Evolutionary conservation across 2,329 filamentous ascomycete genomes (phyloP), one percentile per base, ranked within the genome.

Genomic region (Corynespora cassiicola): DNA sequence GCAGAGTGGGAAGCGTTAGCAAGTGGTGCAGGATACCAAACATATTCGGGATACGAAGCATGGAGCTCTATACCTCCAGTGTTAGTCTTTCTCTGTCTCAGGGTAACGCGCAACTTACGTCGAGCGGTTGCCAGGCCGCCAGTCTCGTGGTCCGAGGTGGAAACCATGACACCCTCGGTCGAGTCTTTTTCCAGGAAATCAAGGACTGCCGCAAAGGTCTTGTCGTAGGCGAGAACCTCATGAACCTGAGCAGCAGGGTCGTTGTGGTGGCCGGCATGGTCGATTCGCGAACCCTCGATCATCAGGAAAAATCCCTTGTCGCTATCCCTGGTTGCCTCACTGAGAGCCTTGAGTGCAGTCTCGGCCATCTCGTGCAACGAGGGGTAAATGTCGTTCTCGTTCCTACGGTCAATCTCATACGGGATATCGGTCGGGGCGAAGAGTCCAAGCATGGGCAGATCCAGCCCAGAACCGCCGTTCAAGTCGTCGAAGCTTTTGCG

Each of bases 221-320:
- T 84, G 75, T 99, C 94, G 58, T 95, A 99, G 34, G 90, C 92
- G n/a, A 97, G 76, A 1, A 99, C 92, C 69, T 99, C 94, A 54
- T 88, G 85, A 19, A 80, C 74, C 50, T 81, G 78, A 11, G 75
- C 76, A 12, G 74, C 75, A 4, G 78, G 75, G 48, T 80, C 78
- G 49, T 79, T 80, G 56, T 74, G 75, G 50, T 80, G 78, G 31
- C 90, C 94, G 4, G 94, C 92, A 65, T 99, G 94, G 61, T 99
- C 94, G 57, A 99, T 97, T 26, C 94, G 81, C 57, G 89, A 95
- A 4, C 91, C 94, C 70, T 99, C 94, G 45, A 99, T 95, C 92
- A 99, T 96, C 56, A 99, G 76, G 72, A 99, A 99, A 76, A 97
- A 99, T 4, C 94, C 94, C 69, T 95, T 84, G 26, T 97, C 90